Base-by-base conservation (phyloP, 1,284 basidiomycete species). In the Neolentinus lepideus region DNA sequence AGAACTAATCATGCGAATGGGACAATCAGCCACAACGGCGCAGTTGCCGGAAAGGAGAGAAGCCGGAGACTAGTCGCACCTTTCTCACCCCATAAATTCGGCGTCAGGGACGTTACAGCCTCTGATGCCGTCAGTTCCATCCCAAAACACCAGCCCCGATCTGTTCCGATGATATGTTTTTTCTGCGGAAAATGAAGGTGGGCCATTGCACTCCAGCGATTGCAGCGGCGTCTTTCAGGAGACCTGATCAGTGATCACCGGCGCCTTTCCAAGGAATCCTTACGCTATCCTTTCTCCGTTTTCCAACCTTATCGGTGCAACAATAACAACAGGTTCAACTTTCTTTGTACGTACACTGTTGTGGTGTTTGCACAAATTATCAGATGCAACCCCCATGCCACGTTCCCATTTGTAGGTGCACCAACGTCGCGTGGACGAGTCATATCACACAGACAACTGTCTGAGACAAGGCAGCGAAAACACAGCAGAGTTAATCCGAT, bases 1-100 rank as follows among this genome's bases (percentile, higher is more conserved):
- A n/a, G 47, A 50, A 50, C 8, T 25, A n/a, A 50, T 50, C 47
- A 50, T 4, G 47, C 47, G 47, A 29, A 50, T 29, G 38, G 38
- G 38, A 8, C 38, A 43, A 43, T 43, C 38, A 43, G 8, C 38
- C 38, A 43, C 38, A n/a, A 43, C 38, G 38, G 38, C 38, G 38
- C 38, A 50, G 47, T 29, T 25, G 47, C 27, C 22, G 47, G 47
- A 50, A 50, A 12, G 47, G 47, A 50, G 22, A 29, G 47, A 50
- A 50, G 10, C 47, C 47, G 47, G 22, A n/a, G 22, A 25, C n/a
- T 50, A 3, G 6, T 8, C 47, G 16, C 9, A 3, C 16, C 8
- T 29, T 50, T 50, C 47, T n/a, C 47, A 50, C 47, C 47, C 47
- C 47, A 50, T 26, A 22, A 29, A 6, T 29, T 29, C 47, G 47